Percentiles rank a stretch among this genome's conserved stretches.
phyloP scores from a whole-genome alignment of 345 rosid species.

The Euphorbia lathyris region DNA sequence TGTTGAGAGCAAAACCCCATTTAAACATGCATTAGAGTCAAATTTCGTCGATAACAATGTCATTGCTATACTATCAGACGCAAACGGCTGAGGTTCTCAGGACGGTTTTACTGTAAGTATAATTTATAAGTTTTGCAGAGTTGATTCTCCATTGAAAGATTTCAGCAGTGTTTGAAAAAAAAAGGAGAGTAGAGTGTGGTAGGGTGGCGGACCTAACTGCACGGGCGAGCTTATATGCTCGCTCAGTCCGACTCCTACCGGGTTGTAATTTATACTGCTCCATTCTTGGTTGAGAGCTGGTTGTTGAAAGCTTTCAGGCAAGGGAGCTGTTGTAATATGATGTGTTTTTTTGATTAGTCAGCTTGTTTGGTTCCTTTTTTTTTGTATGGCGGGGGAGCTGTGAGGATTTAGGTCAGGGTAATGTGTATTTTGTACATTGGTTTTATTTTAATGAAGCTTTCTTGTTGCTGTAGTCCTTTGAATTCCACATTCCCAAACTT shows the following conservation, averaged over 20 bases:
- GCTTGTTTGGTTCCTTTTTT: constrained; percentile 17
- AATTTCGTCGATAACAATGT: constrained; percentile 58
- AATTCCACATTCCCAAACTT: background rate
- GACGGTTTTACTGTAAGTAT: constrained; percentile 27
- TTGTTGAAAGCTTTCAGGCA: constrained; percentile 16
- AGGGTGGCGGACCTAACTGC: constrained; percentile 35
- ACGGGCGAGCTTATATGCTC: constrained; percentile 21
- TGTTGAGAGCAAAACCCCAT: constrained; percentile 60
- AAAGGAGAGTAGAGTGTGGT: constrained; percentile 32
- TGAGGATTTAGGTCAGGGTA: constrained; percentile 29
- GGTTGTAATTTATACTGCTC: constrained; percentile 18
- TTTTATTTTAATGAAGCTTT: constrained; percentile 22
- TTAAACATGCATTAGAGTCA: constrained; percentile 57
- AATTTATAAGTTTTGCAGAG: constrained; percentile 21
- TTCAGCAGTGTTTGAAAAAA: constrained; percentile 21
- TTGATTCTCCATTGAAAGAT: constrained; percentile 25
- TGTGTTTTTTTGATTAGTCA: constrained; percentile 19
- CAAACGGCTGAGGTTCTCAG: constrained; percentile 42
- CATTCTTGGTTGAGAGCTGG: constrained; percentile 20
- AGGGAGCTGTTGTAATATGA: constrained; percentile 18
- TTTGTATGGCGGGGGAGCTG: constrained; percentile 25
- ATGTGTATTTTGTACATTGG: constrained; percentile 36
- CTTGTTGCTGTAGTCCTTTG: constrained; percentile 10
- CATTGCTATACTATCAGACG: constrained; percentile 59
- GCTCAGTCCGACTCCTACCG: constrained; percentile 13